A percentile compares a stretch with the other conserved stretches of the same genome.
phyloP scores from a whole-genome alignment of 306 rosid species.

The Pyrus communis region DNA sequence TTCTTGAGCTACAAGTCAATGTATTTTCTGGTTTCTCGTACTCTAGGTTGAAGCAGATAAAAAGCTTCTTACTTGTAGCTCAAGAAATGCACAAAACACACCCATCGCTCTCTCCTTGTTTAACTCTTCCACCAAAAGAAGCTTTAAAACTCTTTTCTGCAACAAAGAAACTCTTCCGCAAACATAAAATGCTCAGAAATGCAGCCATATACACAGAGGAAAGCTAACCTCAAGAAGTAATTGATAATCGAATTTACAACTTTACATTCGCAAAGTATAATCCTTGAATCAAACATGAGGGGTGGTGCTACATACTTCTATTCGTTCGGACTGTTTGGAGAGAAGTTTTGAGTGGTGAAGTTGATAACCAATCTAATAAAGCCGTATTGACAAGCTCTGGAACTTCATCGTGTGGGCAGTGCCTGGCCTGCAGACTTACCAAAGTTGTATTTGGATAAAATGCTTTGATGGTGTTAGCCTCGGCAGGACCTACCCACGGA shows the following conservation, averaged over 20 bases:
- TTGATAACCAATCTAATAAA: conserved; percentile 66
- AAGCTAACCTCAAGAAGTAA: not conserved
- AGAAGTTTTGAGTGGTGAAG: conserved; percentile 34
- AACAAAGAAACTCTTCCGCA: not conserved
- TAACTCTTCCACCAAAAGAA: not conserved
- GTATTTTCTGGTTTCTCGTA: not conserved
- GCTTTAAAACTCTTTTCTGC: not conserved
- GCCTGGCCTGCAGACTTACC: conserved; percentile 80
- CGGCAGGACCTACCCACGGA: conserved; percentile 94
- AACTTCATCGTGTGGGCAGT: conserved; percentile 85
- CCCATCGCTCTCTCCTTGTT: not conserved
- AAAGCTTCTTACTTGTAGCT: not conserved
- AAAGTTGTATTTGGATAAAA: conserved; percentile 69
- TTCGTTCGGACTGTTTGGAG: conserved; percentile 39
- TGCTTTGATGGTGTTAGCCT: conserved; percentile 67
- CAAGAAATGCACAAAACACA: not conserved
- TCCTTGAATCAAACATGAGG: not conserved
- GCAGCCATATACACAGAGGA: not conserved
- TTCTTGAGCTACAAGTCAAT: not conserved
- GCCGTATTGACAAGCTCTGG: conserved; percentile 79
- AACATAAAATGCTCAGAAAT: not conserved
- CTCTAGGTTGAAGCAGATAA: not conserved
- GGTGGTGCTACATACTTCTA: not conserved
- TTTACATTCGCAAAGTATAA: not conserved
- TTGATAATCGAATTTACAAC: conserved; percentile 8